phyloP scores from a whole-genome alignment of 179 eudicot species.

The Heliamphora pulchella region DNA sequence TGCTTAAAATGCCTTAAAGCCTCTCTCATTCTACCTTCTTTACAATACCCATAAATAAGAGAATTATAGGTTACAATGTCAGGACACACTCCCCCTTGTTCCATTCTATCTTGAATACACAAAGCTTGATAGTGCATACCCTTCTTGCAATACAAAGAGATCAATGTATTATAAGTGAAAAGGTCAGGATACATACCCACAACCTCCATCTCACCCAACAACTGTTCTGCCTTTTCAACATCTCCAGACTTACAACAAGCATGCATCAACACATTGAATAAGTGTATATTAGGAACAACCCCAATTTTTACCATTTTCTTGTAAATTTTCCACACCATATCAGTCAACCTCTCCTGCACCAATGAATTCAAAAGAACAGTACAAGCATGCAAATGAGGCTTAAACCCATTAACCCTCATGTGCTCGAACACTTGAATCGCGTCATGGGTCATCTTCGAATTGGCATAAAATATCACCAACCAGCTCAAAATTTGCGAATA shows the following conservation, averaged over 20 bases:
- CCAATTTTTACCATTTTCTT: slow-evolving; percentile 78
- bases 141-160: slow-evolving; percentile 60
- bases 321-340: slow-evolving; percentile 68
- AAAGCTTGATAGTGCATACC: slow-evolving; percentile 81
- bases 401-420: slow-evolving; percentile 54
- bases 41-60: slow-evolving; percentile 62
- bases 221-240: slow-evolving; percentile 53
- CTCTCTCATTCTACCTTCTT: slow-evolving; percentile 56
- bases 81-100: slow-evolving; percentile 39
- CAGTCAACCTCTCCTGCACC: slow-evolving; percentile 53
- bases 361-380: slow-evolving; percentile 62
- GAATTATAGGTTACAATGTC: slow-evolving; percentile 71
- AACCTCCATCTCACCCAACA: slow-evolving; percentile 73
- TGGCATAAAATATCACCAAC: slow-evolving; percentile 69
- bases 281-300: slow-evolving; percentile 61
- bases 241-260: slow-evolving; percentile 61
- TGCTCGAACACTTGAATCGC: slow-evolving; percentile 76
- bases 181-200: slow-evolving; percentile 66
- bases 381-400: slow-evolving; percentile 78
- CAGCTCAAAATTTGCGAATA: slow-evolving; percentile 84
- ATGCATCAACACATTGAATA: slow-evolving; percentile 71
- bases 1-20: slow-evolving; percentile 61
- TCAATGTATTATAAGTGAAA: slow-evolving; percentile 67
- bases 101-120: slow-evolving; percentile 71
- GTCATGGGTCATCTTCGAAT: slow-evolving; percentile 61